A percentile compares a stretch with the other conserved stretches of the same genome.
Conservation (phyloP, 1,284 basidiomycete species). For the Ceratobasidium sp. region DNA sequence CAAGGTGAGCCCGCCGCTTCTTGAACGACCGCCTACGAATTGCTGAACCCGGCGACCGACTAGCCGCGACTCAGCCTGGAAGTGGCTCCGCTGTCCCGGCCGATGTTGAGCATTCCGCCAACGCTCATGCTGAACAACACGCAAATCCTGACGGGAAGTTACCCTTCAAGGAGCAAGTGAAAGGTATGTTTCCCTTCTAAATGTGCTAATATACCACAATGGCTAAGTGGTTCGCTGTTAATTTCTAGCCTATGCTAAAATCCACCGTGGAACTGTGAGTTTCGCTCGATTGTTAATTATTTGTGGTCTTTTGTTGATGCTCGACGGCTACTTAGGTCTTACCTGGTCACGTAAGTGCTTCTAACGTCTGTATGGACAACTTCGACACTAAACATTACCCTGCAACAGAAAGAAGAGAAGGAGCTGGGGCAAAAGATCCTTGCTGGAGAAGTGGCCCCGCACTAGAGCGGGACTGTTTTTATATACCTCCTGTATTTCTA, state of each 20-base stretch:
- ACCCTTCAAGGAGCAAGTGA: conserved; percentile 43
- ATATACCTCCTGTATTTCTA: neutral
- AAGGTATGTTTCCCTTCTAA: conserved; percentile 13
- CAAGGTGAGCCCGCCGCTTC: conserved; percentile 9
- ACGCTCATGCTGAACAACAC: conserved; percentile 30
- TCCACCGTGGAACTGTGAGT: conserved; percentile 42
- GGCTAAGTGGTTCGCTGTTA: neutral
- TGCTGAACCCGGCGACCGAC: neutral
- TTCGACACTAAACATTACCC: neutral
- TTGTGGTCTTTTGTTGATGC: neutral
- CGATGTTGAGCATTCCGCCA: conserved; percentile 32
- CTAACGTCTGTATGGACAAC: too few species aligned
- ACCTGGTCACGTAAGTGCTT: conserved; percentile 38
- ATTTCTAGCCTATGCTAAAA: conserved; percentile 29
- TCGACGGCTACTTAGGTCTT: conserved; percentile 16
- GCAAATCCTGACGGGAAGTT: conserved; percentile 16
- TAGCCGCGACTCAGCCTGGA: conserved; percentile 36
- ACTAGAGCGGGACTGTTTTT: neutral
- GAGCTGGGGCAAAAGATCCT: conserved; percentile 38
- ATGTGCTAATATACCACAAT: neutral
- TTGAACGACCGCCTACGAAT: neutral
- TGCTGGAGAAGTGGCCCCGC: conserved; percentile 14
- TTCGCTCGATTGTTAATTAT: neutral
- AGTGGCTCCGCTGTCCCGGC: conserved; percentile 30
- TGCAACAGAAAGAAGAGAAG: conserved; percentile 38